Base-by-base conservation (phyloP, 1,139 yeast species). In the Candida gigantensis region DNA sequence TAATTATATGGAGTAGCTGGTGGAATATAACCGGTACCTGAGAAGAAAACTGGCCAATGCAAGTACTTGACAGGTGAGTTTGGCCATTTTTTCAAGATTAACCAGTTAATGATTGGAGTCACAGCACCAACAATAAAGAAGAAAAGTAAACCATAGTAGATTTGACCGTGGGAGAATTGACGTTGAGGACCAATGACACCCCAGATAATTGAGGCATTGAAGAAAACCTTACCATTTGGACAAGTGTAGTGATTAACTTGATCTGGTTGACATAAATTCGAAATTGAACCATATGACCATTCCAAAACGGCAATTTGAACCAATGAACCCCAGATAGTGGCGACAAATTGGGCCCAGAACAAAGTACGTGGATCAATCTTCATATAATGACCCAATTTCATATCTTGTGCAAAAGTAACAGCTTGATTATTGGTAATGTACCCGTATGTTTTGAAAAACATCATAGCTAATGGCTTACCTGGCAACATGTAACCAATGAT, bases 341-440 rank as follows among this genome's bases (percentile, higher is more conserved):
- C 74, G 46, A 67, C 47, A 40, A 74, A 54, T 56, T 74, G 79
- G 19, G 72, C 69, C 38, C 60, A 51, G 51, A 75, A 74, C 50
- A 67, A 49, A 52, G 60, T 45, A 39, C 72, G 59, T 33, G 80
- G 80, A 15, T 73, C 66, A 24, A 72, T 58, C 53, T 74, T 75
- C 75, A 74, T 69, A 57, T 75, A 75, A 45, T 74, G 72, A 26
- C 79, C 80, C 51, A 75, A 60, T 51, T 75, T 76, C 69, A 74
- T 64, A 56, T 75, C 79, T 53, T 74, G 76, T 24, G 73, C 72
- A 47, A 72, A 65, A 23, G 72, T 65, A 34, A 74, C 64, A n/a
- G 79, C 80, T 54, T 75, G 81, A 47, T 67, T 68, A 59, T 73
- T 74, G 40, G 78, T 74, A 48, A 74, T 74, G 53, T 72, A 69